These are phyloP conservation scores for Trypanosoma melophagium DNA, from an alignment of 208 protist species.

Conservation along the genomic window DNA sequence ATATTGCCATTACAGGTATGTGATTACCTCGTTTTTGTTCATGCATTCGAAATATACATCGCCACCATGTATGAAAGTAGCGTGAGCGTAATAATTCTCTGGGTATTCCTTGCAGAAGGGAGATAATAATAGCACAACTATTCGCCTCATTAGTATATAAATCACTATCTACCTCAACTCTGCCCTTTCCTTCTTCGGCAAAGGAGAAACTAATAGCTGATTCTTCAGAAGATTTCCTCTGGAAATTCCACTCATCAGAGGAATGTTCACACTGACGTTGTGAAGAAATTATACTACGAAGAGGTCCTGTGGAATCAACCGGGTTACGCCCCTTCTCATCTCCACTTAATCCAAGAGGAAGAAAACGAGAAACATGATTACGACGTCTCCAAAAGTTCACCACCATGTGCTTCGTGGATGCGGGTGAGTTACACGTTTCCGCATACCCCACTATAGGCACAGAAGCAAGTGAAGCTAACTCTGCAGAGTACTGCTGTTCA, in stretches of 20 bases:
- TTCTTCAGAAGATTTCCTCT: background rate
- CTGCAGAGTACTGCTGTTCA: no score
- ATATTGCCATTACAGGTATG: background rate
- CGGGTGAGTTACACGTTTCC: background rate
- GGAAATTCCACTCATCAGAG: no score
- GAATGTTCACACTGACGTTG: no score
- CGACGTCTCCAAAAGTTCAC: background rate
- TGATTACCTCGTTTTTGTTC: background rate
- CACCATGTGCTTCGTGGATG: background rate
- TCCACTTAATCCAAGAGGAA: background rate
- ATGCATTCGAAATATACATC: background rate
- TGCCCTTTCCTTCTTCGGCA: background rate
- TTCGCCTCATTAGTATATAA: background rate
- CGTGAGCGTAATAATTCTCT: slow-evolving; percentile 4
- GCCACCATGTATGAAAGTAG: slow-evolving; percentile 29
- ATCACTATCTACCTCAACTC: background rate
- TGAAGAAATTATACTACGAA: no score
- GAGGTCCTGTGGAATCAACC: no score
- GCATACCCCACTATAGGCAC: background rate
- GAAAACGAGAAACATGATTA: background rate
- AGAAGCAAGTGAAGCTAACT: background rate
- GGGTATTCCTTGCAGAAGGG: background rate
- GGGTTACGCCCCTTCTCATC: background rate
- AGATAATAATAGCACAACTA: background rate
- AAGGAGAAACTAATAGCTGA: background rate